phyloP scores from a whole-genome alignment of 1,139 yeast species.

The Taphrina deformans region DNA sequence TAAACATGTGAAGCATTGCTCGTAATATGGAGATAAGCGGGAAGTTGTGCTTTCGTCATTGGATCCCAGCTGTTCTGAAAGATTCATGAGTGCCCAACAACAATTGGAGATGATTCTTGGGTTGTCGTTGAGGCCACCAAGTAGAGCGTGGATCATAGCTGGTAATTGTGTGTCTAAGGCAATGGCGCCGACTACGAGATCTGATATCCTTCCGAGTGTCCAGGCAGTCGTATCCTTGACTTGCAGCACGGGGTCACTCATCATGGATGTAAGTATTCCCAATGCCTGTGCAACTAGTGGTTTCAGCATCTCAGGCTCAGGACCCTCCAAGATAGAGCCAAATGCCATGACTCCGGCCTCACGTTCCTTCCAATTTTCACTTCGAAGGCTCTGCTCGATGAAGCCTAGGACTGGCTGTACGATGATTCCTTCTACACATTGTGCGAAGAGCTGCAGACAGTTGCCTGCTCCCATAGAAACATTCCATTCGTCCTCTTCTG shows the following conservation, averaged over 20 bases:
- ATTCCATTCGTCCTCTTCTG: conserved; percentile 90
- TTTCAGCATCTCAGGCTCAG: conserved; percentile 70
- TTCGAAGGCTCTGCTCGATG: conserved; percentile 69
- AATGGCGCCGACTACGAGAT: conserved; percentile 75
- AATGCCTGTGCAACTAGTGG: conserved; percentile 76
- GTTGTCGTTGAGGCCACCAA: conserved; percentile 79
- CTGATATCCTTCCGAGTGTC: conserved; percentile 97
- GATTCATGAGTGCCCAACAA: conserved; percentile 93
- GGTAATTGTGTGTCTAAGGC: conserved; percentile 66
- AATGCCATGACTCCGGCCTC: conserved; percentile 99
- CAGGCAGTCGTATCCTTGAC: conserved; percentile 97
- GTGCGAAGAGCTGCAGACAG: conserved; percentile 90
- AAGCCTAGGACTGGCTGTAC: conserved; percentile 80
- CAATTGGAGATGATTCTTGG: conserved; percentile 92
- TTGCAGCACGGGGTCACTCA: conserved; percentile 71
- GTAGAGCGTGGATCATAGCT: conserved; percentile 66
- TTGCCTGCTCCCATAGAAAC: conserved; percentile 99
- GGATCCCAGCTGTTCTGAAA: conserved; percentile 75
- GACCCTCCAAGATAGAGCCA: conserved; percentile 95
- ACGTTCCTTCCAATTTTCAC: conserved; percentile 75
- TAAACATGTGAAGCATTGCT: conserved; percentile 66
- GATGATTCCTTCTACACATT: conserved; percentile 79
- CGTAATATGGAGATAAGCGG: conserved; percentile 72
- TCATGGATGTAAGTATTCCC: conserved; percentile 69
- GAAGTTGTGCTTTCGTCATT: conserved; percentile 56